These are phyloP conservation scores for Fraxinus baroniana DNA, from an alignment of 305 asterid genomes.

Conservation along the genomic window DNA sequence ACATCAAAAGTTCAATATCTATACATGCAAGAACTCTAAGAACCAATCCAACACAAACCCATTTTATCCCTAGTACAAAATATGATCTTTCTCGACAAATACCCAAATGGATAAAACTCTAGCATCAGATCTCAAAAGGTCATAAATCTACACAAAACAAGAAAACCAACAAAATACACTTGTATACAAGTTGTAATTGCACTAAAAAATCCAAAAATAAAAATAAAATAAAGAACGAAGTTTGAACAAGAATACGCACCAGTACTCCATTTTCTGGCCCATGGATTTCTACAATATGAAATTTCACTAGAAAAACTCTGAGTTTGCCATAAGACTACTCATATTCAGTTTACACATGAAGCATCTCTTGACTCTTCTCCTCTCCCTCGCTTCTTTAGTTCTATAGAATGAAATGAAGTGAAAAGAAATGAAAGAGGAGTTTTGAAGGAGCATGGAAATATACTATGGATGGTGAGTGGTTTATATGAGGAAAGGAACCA, in stretches of 20 bases:
- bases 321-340: slow-evolving; percentile 5
- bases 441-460: neutral
- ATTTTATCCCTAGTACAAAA: slow-evolving; percentile 11
- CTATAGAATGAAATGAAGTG: neutral
- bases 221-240: neutral
- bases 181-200: neutral
- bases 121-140: slow-evolving; percentile 40
- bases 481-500: slow-evolving; percentile 25
- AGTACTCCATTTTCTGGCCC: neutral
- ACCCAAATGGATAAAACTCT: slow-evolving; percentile 21
- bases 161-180: slow-evolving; percentile 10
- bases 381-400: neutral
- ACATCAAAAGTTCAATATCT: slow-evolving; percentile 9
- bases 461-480: neutral
- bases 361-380: neutral
- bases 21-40: neutral
- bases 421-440: neutral
- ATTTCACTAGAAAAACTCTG: slow-evolving; percentile 4
- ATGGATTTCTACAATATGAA: neutral
- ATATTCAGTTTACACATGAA: neutral
- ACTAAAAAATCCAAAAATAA: neutral
- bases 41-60: slow-evolving; percentile 14
- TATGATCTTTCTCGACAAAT: slow-evolving; percentile 11
- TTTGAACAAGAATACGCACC: neutral
- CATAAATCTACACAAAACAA: slow-evolving; percentile 17